phyloP scores from a whole-genome alignment of 805 yeast species.

The Cyberlindnera lachancei region DNA sequence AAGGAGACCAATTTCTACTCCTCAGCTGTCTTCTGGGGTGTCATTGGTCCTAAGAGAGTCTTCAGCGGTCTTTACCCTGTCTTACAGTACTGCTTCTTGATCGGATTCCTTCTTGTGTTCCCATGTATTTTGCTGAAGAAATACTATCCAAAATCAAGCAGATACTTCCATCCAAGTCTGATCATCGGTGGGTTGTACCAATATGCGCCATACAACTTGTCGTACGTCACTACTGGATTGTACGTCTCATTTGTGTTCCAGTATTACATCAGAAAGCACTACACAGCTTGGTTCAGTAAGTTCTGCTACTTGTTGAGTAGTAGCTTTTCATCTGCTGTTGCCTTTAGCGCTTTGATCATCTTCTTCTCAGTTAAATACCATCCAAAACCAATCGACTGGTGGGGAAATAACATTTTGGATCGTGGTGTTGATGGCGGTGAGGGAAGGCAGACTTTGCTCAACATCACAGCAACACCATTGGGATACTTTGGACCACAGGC shows the following conservation, averaged over 20 bases:
- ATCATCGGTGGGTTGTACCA: constrained; percentile 40
- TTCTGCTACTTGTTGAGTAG: constrained; percentile 46
- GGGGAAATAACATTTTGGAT: constrained; percentile 49
- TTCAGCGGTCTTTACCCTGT: too few relatives aligned
- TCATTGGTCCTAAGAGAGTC: too few relatives aligned
- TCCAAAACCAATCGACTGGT: constrained; percentile 42
- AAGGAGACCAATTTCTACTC: too few relatives aligned
- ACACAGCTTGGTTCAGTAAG: constrained; percentile 45
- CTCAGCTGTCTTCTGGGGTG: too few relatives aligned
- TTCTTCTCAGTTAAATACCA: constrained; percentile 46
- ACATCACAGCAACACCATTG: constrained; percentile 6
- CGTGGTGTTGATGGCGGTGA: constrained; percentile 31
- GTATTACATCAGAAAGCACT: constrained; percentile 33
- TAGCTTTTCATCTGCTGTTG: constrained; percentile 56
- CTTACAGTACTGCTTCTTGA: too few relatives aligned
- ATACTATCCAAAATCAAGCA: too few relatives aligned
- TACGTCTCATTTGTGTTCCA: constrained; percentile 34
- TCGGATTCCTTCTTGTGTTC: too few relatives aligned
- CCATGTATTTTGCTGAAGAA: too few relatives aligned
- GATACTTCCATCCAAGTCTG: too few relatives aligned
- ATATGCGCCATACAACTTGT: constrained; percentile 45
- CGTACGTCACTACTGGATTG: constrained; percentile 26
- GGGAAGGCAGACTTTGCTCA: constrained; percentile 16
- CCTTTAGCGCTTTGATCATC: constrained; percentile 41
- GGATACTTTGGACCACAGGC: constrained; percentile 19